A percentile compares a stretch with the other conserved stretches of the same genome.
phyloP scores from a whole-genome alignment of 2,329 filamentous ascomycete genomes.

The Verticillium alfalfae region DNA sequence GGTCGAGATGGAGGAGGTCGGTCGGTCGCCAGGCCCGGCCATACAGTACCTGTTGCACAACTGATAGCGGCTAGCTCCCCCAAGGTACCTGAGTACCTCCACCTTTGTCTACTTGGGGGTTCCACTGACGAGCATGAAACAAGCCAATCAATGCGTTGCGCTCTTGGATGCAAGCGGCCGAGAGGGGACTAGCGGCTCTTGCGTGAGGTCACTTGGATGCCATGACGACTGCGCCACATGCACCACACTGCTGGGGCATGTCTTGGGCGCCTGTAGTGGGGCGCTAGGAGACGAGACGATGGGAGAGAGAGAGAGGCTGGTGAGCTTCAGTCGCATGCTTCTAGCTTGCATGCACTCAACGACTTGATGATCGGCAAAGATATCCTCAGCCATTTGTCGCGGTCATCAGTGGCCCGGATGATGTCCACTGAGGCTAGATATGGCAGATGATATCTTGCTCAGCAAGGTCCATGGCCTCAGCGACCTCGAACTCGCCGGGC shows the following conservation, averaged over 20 bases:
- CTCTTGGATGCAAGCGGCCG: conserved; percentile 7
- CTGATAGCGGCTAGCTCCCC: neutral
- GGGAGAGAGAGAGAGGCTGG: neutral
- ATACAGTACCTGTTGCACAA: neutral
- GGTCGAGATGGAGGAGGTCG: conserved; percentile 8
- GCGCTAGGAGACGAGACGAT: no score
- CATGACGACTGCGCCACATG: conserved; percentile 2
- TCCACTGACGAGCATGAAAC: conserved; percentile 4
- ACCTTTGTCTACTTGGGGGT: neutral
- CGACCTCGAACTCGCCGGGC: conserved; percentile 80
- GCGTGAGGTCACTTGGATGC: conserved; percentile 2
- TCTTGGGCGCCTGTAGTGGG: neutral
- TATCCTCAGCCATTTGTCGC: neutral
- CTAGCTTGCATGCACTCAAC: neutral
- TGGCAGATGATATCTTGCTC: conserved; percentile 59
- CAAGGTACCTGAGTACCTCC: neutral
- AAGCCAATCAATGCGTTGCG: conserved; percentile 10
- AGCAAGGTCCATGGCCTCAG: conserved; percentile 71
- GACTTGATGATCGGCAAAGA: neutral
- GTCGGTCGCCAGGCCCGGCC: conserved; percentile 6
- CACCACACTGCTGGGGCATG: neutral
- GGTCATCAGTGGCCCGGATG: neutral
- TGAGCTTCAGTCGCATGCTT: neutral
- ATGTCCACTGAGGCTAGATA: conserved; percentile 22
- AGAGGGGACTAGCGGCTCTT: conserved; percentile 2